These are phyloP conservation scores for Leccinum truebloodii DNA, from an alignment of 768 basidiomycete genomes.

Conservation along the genomic window DNA sequence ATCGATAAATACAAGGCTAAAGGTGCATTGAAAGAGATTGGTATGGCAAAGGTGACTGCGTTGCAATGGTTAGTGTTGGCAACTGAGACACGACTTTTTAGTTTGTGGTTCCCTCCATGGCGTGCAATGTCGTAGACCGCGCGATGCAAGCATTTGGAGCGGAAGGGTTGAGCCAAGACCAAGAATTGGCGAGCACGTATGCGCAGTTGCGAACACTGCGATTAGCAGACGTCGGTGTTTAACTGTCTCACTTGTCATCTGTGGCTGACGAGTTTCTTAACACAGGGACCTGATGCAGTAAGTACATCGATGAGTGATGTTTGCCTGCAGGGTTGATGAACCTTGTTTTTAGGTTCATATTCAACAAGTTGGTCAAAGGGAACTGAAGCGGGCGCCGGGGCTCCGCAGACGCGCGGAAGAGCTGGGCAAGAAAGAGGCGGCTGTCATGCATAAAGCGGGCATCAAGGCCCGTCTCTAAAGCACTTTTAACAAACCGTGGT, in stretches of 20 bases:
- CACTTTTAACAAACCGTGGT: neutral
- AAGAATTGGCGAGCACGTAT: constrained; percentile 74
- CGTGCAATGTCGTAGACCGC: constrained; percentile 85
- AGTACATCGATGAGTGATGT: constrained; percentile 23
- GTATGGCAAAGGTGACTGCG: constrained; percentile 82
- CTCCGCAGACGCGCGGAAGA: constrained; percentile 57
- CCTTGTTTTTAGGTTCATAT: constrained; percentile 73
- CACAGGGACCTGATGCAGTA: constrained; percentile 78
- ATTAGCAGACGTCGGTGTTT: constrained; percentile 70
- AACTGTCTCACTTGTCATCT: neutral
- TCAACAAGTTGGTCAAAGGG: constrained; percentile 90
- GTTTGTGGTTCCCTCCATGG: constrained; percentile 95
- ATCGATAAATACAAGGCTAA: constrained; percentile 92
- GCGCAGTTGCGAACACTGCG: constrained; percentile 85
- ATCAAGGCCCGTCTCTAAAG: constrained; percentile 56
- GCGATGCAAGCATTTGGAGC: constrained; percentile 95
- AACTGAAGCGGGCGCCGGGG: constrained; percentile 73
- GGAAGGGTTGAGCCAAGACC: constrained; percentile 94
- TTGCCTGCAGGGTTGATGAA: neutral
- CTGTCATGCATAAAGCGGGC: constrained; percentile 57
- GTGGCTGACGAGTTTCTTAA: constrained; percentile 10
- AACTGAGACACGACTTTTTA: constrained; percentile 31
- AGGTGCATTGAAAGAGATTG: constrained; percentile 96
- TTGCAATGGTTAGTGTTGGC: neutral
- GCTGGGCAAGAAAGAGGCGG: constrained; percentile 60